Base-by-base conservation (phyloP, 2,329 filamentous ascomycete genomes). In the Ophiostoma sp. region DNA sequence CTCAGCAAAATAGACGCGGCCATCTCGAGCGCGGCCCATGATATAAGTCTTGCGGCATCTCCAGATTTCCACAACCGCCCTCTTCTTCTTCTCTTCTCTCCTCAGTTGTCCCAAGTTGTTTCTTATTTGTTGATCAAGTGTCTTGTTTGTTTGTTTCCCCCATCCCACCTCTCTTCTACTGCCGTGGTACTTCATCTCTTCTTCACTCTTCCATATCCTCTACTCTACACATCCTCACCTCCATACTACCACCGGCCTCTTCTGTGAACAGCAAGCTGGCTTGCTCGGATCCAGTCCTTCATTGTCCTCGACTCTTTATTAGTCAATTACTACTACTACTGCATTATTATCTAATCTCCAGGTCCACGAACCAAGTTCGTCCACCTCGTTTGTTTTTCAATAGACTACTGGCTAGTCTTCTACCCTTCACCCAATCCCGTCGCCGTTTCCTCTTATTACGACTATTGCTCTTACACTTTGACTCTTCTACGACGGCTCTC, bases 11-110 rank as follows among this genome's bases (percentile, higher is more conserved):
- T 64, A 66, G 54, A 67, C 41, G 66, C 76, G 82, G 81, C 75
- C 80, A 75, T 78, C 75, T 78, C 76, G 76, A 77, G 77, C 76
- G 77, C 79, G 81, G 80, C 83, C 70, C 81, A 83, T 79, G 80
- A 85, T 87, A 87, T 87, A 87, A 86, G 84, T 79, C 83, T 82
- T 83, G 82, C 80, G 79, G 79, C 80, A 79, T 81, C 67, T 70
- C 67, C 67, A 41, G 36, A 39, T 52, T 52, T 66, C 57, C 67
- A 23, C 62, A 65, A 44, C 23, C 65, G 65, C 36, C 52, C 7
- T 57, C 23, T 60, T 71, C 33, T 41, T 67, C 41, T 68, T 39
- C 74, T 75, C 72, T 79, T 80, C 80, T 79, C 78, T 70, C 78
- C n/a, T 54, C 79, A 79, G 81, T 80, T 79, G 77, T 77, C 76